Percentiles rank a stretch among this genome's conserved stretches.
phyloP scores from a whole-genome alignment of 495 filamentous ascomycete species.

The Podospora pseudoanserina region DNA sequence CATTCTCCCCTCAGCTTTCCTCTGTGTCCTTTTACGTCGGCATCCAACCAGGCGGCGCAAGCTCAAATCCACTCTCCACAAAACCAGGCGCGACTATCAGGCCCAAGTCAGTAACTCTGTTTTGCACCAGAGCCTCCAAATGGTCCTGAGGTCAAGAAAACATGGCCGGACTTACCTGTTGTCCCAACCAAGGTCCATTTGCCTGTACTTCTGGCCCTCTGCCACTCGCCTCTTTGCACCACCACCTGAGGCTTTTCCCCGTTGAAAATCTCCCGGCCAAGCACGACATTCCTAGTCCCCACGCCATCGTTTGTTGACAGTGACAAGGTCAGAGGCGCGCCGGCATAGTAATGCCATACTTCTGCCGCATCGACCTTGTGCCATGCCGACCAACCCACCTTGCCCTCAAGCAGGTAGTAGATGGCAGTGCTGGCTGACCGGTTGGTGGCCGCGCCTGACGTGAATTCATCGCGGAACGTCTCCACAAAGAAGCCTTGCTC shows the following conservation, averaged over 20 bases:
- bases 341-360: constrained; percentile 51
- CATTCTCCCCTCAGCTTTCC: not conserved
- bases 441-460: constrained; percentile 22
- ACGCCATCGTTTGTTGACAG: constrained; percentile 38
- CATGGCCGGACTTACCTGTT: constrained; percentile 32
- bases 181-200: constrained; percentile 49
- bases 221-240: constrained; percentile 40
- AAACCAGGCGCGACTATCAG: constrained; percentile 39
- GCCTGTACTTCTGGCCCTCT: constrained; percentile 40
- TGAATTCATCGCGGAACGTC: constrained; percentile 41
- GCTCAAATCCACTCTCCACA: constrained; percentile 33
- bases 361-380: constrained; percentile 47
- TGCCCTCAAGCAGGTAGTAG: constrained; percentile 49
- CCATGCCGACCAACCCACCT: constrained; percentile 39
- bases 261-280: constrained; percentile 41
- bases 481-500: constrained; percentile 49
- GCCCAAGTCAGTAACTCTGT: not conserved
- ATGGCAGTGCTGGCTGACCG: constrained; percentile 48
- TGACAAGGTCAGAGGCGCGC: constrained; percentile 42
- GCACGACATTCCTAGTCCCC: constrained; percentile 23
- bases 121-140: not conserved
- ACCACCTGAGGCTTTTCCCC: constrained; percentile 42
- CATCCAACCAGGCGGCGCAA: constrained; percentile 37
- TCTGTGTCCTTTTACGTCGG: constrained; percentile 14
- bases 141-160: not conserved